Evolutionary conservation across 1,139 yeast genomes (phyloP), one percentile per base, ranked within the genome.

Genomic region (Pichia inconspicua): DNA sequence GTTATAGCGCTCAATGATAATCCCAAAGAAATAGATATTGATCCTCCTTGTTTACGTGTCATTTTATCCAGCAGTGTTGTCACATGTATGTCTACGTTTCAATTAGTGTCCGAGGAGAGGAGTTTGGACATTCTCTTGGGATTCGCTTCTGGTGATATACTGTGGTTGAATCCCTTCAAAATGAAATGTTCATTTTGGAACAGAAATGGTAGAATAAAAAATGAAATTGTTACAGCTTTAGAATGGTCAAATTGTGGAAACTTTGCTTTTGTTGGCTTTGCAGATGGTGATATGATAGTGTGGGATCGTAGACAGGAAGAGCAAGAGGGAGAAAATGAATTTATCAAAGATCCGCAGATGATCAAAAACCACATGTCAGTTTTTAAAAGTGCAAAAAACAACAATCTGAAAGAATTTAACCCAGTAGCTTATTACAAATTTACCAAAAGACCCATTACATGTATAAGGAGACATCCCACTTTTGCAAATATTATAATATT

Each of bases 391-490:
- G 27, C 27, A 8, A 17, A 11, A 9, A 12, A 19, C 10, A 19
- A 11, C 22, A 37, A 19, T 9, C 31, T 41, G 4, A 32, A 32
- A 12, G 40, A 41, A 45, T 48, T 45, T 1, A 74, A 75, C 53
- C 78, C 79, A 6, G 66, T 82, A 27, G 82, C 84, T 1, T 86
- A 81, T 56, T 77, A 80, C 61, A 80, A 80, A 53, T 58, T 84
- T 14, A 74, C 85, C 27, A 75, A 76, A 52, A 74, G 74, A 50
- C 77, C 88, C 2, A 72, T 84, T 36, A 75, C 82, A 1, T 67
- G 72, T 19, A 65, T 77, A 14, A 62, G 70, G 31, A 66, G 71
- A 42, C 84, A 86, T 22, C 77, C 80, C 55, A 53, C 70, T 8
- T 57, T 48, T 41, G 43, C 53, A 10, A 65, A 68, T 49, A 50